Evolutionary conservation across 1,139 yeast genomes (phyloP).

Genomic region (Pneumocystis carinii): DNA sequence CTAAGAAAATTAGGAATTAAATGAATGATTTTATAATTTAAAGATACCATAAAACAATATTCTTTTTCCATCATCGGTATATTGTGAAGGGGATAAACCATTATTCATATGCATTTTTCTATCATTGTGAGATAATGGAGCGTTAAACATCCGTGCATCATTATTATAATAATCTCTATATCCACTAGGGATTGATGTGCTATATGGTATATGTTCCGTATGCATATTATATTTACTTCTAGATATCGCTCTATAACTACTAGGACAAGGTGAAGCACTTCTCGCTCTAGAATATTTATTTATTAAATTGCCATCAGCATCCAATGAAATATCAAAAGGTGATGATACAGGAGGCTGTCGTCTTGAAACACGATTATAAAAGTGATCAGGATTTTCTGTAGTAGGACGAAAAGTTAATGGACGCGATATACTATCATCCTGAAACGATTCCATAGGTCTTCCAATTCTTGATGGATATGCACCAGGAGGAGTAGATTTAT

Average conservation of each 20-base stretch:
- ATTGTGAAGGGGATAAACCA: neutral
- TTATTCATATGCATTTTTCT: neutral
- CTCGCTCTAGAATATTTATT: neutral
- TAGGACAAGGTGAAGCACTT: neutral
- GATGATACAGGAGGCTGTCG: neutral
- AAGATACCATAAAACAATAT: constrained; percentile 9
- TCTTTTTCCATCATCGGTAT: constrained; percentile 11
- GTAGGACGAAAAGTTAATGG: neutral
- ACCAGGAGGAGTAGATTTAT: constrained; percentile 4
- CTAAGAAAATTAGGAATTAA: neutral
- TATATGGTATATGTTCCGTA: neutral
- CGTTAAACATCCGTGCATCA: neutral
- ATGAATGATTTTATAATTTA: neutral
- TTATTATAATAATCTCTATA: neutral
- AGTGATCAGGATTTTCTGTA: neutral
- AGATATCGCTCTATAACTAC: neutral
- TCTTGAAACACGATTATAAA: neutral
- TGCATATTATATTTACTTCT: neutral
- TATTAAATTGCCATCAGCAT: constrained; percentile 1
- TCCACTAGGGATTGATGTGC: neutral
- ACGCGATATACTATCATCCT: neutral
- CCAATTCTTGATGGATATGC: constrained; percentile 4
- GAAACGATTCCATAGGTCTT: constrained; percentile 2
- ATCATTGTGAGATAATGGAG: neutral
- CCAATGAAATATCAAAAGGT: neutral